Evolutionary conservation across 306 rosid genomes (phyloP).

Genomic region (Prunus fruticosa): DNA sequence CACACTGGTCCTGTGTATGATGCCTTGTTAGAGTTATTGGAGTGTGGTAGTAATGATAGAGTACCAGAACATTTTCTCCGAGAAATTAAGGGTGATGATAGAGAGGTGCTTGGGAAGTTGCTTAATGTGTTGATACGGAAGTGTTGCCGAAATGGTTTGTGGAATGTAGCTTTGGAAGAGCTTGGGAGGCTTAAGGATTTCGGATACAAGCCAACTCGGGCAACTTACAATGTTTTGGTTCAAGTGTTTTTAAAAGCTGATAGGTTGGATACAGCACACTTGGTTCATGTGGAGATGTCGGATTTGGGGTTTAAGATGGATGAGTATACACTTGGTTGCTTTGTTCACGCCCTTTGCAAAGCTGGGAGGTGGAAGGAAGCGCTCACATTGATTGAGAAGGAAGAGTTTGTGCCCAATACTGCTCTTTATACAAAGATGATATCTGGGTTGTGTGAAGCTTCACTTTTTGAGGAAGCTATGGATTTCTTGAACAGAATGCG

Average conservation of each 20-base stretch:
- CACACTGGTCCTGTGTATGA: slow-evolving; percentile 47
- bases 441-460: slow-evolving; percentile 79
- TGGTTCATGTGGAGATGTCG: slow-evolving; percentile 74
- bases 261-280: slow-evolving; percentile 61
- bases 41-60: slow-evolving; percentile 29
- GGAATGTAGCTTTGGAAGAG: slow-evolving; percentile 81
- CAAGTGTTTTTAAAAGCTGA: slow-evolving; percentile 69
- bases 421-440: slow-evolving; percentile 68
- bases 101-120: slow-evolving; percentile 55
- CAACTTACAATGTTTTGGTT: slow-evolving; percentile 66
- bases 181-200: slow-evolving; percentile 84
- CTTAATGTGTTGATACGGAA: slow-evolving; percentile 64
- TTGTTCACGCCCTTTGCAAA: slow-evolving; percentile 62
- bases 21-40: slow-evolving; percentile 48
- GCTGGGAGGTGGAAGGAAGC: slow-evolving; percentile 64
- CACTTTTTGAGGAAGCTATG: slow-evolving; percentile 79
- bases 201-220: slow-evolving; percentile 60
- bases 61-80: slow-evolving; percentile 38
- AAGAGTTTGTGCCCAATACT: slow-evolving; percentile 55
- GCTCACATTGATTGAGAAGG: slow-evolving; percentile 53
- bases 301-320: slow-evolving; percentile 63
- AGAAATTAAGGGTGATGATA: slow-evolving; percentile 58
- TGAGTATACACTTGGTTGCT: slow-evolving; percentile 55
- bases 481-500: slow-evolving; percentile 66
- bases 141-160: slow-evolving; percentile 73